Conservation (phyloP, 1,284 basidiomycete genomes). For the Ceratobasidium theobromae region DNA sequence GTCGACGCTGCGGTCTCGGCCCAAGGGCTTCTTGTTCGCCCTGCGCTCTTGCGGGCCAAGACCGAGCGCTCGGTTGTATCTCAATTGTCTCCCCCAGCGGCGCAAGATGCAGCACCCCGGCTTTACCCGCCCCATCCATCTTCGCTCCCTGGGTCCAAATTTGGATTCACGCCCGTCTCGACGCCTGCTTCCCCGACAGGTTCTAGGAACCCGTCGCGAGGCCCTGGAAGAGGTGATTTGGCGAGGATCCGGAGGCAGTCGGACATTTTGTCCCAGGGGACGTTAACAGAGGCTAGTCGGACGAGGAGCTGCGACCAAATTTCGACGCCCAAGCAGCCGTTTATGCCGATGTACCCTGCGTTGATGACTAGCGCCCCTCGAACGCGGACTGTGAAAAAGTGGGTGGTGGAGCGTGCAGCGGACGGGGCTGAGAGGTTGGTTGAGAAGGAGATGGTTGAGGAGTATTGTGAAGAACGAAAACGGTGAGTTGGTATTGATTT, state of each 20-base stretch:
- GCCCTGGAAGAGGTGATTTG: not conserved
- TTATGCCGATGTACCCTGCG: conserved; percentile 26
- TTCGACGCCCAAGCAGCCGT: not conserved
- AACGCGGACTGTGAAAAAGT: conserved; percentile 11
- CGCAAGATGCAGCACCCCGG: conserved; percentile 9
- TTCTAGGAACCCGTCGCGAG: not conserved
- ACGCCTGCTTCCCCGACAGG: conserved; percentile 3
- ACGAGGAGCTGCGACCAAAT: conserved; percentile 14
- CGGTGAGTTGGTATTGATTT: not conserved
- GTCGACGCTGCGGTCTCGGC: conserved; percentile 16
- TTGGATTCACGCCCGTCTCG: conserved; percentile 12
- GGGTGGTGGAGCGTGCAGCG: conserved; percentile 18
- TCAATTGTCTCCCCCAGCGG: not conserved
- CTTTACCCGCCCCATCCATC: conserved; percentile 13
- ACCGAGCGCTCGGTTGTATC: not conserved
- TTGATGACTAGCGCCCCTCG: conserved; percentile 4
- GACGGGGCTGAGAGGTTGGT: conserved; percentile 17
- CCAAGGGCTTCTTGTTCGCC: conserved; percentile 22
- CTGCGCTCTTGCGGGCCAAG: conserved; percentile 25
- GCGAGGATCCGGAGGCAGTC: conserved; percentile 17
- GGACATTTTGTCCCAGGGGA: conserved; percentile 7
- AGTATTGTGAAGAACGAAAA: conserved; percentile 24
- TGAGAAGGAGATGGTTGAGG: conserved; percentile 18
- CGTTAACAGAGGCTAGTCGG: conserved; percentile 8
- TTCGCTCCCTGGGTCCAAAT: conserved; percentile 21